Evolutionary conservation across 768 basidiomycete species (phyloP), one percentile per base, ranked within the genome.

Genomic region (Kwoniella dejecticola): DNA sequence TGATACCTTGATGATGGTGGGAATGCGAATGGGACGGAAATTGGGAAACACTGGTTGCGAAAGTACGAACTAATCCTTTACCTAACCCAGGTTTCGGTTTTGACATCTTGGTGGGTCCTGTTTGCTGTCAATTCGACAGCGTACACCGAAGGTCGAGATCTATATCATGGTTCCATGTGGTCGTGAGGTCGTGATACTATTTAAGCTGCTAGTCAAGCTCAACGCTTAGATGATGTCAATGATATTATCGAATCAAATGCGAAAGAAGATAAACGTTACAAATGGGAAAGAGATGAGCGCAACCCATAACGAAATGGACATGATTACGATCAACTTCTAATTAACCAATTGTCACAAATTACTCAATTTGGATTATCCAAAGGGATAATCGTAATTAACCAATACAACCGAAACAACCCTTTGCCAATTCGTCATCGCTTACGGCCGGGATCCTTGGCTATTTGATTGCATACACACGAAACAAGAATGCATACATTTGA

Each of bases 31-130:
- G 41, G 31, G 53, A 53, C 46, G 54, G 53, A 38, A 58, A 41
- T 49, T 64, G 70, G 27, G 64, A 62, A 13, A 66, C 56, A 36
- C 33, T 36, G 33, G 33, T 36, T 36, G 71, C 65, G 19, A 69
- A 45, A 23, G 66, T 69, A 33, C 72, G 62, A 46, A 74, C 72
- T 31, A 71, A 49, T 19, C 69, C 71, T 45, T 73, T 71, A 24
- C 65, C 67, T 12, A 74, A 49, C 7, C 72, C 70, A 11, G 72
- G 70, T 57, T 71, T 74, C 29, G 72, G 70, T 50, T 74, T 74
- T 6, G 70, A 71, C 68, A 70, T 72, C 48, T 47, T 47, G 46
- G 12, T 48, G 3, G 23, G 29, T 42, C 11, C 41, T n/a, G 10
- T n/a, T n/a, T 42, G 19, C 41, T 19, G 33, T 36, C 33, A 36